Conservation (phyloP, 345 rosid genomes). For the Syzygium aromaticum region DNA sequence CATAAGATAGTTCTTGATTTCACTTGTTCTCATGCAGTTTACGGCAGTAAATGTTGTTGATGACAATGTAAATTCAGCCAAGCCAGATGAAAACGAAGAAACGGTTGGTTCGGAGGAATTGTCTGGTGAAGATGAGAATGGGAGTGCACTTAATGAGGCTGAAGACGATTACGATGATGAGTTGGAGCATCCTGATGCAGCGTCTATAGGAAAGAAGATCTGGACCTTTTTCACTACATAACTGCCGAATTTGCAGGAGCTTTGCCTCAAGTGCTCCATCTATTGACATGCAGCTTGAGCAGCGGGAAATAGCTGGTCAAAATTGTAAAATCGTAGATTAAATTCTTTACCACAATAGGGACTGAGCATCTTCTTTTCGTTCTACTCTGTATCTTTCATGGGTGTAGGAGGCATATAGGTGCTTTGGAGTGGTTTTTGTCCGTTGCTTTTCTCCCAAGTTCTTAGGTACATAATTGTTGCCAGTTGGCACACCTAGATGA, state of each 20-base stretch:
- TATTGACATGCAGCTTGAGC: not conserved
- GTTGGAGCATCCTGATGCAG: conserved; percentile 43
- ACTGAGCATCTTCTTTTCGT: not conserved
- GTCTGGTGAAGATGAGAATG: conserved; percentile 34
- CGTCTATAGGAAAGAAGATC: conserved; percentile 61
- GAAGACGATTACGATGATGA: conserved; percentile 32
- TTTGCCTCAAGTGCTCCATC: not conserved
- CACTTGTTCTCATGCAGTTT: conserved; percentile 20
- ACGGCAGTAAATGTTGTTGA: conserved; percentile 10
- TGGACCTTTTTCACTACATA: conserved; percentile 67
- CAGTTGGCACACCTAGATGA: not conserved
- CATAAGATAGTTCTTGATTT: not conserved
- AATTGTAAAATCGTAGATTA: not conserved
- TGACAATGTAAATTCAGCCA: conserved; percentile 21
- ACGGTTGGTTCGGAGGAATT: conserved; percentile 22
- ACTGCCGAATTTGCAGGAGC: not conserved
- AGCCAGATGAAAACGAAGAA: conserved; percentile 30
- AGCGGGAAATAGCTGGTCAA: not conserved
- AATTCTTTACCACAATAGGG: not conserved
- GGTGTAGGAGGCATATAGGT: not conserved
- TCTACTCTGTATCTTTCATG: not conserved
- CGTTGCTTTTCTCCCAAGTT: not conserved
- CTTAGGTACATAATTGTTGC: not conserved
- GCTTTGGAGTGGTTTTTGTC: not conserved
- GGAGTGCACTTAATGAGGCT: conserved; percentile 33